Conservation (phyloP, 2,329 filamentous ascomycete genomes). For the Fusarium dimerum region DNA sequence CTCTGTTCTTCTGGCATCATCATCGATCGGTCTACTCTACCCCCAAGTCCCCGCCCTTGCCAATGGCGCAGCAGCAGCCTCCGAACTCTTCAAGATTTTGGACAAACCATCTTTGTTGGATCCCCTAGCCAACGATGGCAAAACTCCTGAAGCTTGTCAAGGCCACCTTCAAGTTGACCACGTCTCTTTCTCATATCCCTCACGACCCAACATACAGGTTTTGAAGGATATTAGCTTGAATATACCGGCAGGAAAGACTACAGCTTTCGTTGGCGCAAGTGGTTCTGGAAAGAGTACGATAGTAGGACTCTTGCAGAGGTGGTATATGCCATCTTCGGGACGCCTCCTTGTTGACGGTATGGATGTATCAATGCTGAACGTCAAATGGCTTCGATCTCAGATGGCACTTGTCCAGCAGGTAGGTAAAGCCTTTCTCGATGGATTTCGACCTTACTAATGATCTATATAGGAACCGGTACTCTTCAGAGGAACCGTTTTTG, state of each 20-base stretch:
- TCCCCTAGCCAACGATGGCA: slow-evolving; percentile 41
- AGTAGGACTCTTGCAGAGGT: slow-evolving; percentile 58
- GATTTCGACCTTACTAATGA: slow-evolving; percentile 1
- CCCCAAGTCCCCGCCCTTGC: slow-evolving; percentile 21
- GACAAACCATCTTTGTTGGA: slow-evolving; percentile 46
- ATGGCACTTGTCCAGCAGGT: slow-evolving; percentile 52
- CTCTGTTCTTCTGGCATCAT: slow-evolving; percentile 16
- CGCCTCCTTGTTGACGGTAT: slow-evolving; percentile 45
- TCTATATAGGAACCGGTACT: slow-evolving; percentile 50
- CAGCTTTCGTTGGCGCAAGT: slow-evolving; percentile 58
- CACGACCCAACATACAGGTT: slow-evolving; percentile 51
- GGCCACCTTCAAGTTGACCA: slow-evolving; percentile 50
- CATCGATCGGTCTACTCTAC: slow-evolving; percentile 7
- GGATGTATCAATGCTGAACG: slow-evolving; percentile 44
- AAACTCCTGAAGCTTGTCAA: slow-evolving; percentile 26
- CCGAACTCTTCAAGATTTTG: slow-evolving; percentile 49
- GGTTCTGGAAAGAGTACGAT: slow-evolving; percentile 62
- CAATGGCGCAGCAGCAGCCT: slow-evolving; percentile 48
- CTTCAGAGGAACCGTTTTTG: slow-evolving; percentile 53
- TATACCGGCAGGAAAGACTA: slow-evolving; percentile 48
- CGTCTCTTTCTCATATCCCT: slow-evolving; percentile 58
- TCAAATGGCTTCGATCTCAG: slow-evolving; percentile 54
- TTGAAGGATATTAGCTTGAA: slow-evolving; percentile 43
- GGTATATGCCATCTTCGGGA: slow-evolving; percentile 55
- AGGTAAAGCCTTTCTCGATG: not conserved